phyloP scores from a whole-genome alignment of 1,284 basidiomycete species.

The Meira miltonrushii region DNA sequence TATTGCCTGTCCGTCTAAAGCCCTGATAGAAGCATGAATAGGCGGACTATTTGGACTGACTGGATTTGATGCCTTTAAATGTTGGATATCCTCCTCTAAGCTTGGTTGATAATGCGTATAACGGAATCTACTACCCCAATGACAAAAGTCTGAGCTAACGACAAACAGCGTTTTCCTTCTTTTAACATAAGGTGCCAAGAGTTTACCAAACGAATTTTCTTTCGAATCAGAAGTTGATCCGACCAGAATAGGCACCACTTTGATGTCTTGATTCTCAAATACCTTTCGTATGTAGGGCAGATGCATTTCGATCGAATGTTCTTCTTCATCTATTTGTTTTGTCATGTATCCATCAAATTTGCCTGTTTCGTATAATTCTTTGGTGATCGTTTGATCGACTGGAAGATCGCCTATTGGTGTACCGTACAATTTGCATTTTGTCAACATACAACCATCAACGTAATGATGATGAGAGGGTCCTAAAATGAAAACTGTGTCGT shows the following conservation, averaged over 20 bases:
- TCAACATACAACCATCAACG: constrained; percentile 78
- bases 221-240: constrained; percentile 67
- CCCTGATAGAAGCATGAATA: constrained; percentile 62
- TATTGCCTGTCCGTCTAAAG: constrained; percentile 75
- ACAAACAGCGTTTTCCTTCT: constrained; percentile 77
- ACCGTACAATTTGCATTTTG: constrained; percentile 67
- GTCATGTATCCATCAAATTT: constrained; percentile 67
- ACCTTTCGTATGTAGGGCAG: constrained; percentile 83
- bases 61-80: constrained; percentile 52
- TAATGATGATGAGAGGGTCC: constrained; percentile 94
- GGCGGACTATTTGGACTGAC: constrained; percentile 17
- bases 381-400: constrained; percentile 68
- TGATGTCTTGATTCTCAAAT: constrained; percentile 69
- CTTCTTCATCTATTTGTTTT: constrained; percentile 72
- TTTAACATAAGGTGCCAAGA: constrained; percentile 74
- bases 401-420: constrained; percentile 81
- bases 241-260: constrained; percentile 84
- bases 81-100: constrained; percentile 30
- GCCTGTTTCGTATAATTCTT: constrained; percentile 64
- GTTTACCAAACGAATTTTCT: constrained; percentile 64
- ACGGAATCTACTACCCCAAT: constrained; percentile 81
- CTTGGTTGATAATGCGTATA: constrained; percentile 85
- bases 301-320: constrained; percentile 98
- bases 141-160: constrained; percentile 94
- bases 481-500: constrained; percentile 85